Percentiles rank a stretch among this genome's conserved stretches.
Conservation (phyloP, 2,329 filamentous ascomycete species). For the Alternaria sp. region DNA sequence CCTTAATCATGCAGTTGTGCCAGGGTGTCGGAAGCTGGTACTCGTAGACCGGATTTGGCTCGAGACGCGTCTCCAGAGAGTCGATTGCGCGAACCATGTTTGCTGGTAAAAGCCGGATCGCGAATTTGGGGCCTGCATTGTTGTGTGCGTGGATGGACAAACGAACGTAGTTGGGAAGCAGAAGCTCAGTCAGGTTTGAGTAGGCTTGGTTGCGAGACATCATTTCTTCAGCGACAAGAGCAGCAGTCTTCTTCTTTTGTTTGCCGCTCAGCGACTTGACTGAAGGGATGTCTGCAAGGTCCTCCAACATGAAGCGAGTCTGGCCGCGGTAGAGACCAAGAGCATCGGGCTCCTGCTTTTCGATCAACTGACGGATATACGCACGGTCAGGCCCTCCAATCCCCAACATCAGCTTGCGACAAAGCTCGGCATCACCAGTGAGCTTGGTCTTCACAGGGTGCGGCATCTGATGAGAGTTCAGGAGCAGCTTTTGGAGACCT, state of each 20-base stretch:
- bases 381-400: constrained; percentile 36
- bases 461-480: constrained; percentile 33
- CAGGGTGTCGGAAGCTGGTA: constrained; percentile 55
- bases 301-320: constrained; percentile 52
- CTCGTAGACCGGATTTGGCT: constrained; percentile 38
- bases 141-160: constrained; percentile 59
- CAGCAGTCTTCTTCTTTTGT: constrained; percentile 49
- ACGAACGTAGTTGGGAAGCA: constrained; percentile 58
- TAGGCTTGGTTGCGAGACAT: constrained; percentile 58
- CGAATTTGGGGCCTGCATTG: constrained; percentile 56
- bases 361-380: constrained; percentile 40
- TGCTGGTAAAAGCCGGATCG: constrained; percentile 52
- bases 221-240: constrained; percentile 50
- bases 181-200: constrained; percentile 58
- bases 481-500: constrained; percentile 28
- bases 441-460: constrained; percentile 43
- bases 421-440: constrained; percentile 40
- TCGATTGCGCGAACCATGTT: constrained; percentile 45
- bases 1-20: constrained; percentile 55
- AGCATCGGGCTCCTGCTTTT: constrained; percentile 37
- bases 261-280: constrained; percentile 32
- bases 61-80: constrained; percentile 40
- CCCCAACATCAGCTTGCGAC: constrained; percentile 41
- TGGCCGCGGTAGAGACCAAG: constrained; percentile 49
- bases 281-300: constrained; percentile 38